phyloP scores from a whole-genome alignment of 495 filamentous ascomycete species.

The Annulohypoxylon maeteangense region DNA sequence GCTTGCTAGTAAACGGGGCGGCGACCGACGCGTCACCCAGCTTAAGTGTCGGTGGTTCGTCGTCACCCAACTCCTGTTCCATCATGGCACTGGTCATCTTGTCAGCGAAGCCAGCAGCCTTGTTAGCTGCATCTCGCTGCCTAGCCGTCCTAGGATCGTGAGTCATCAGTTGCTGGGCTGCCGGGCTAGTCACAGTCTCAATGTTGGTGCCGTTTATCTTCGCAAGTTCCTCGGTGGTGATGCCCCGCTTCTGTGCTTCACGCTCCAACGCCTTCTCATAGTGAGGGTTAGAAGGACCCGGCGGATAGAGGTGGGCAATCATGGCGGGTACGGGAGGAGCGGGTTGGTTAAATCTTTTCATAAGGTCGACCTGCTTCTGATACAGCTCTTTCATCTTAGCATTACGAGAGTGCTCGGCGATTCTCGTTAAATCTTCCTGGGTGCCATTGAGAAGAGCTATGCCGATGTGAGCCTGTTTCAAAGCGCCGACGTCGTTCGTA shows the following conservation, averaged over 20 bases:
- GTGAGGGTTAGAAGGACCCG: conserved; percentile 91
- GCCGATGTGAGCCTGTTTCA: conserved; percentile 98
- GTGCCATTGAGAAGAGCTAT: conserved; percentile 96
- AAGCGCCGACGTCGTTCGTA: conserved; percentile 96
- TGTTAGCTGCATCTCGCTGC: conserved; percentile 71
- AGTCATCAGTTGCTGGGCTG: conserved; percentile 74
- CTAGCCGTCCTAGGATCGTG: conserved; percentile 64
- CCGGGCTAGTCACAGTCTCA: conserved; percentile 75
- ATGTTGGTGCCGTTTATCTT: conserved; percentile 54
- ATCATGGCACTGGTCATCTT: conserved; percentile 89
- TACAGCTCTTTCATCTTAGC: conserved; percentile 99
- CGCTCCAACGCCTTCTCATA: conserved; percentile 91
- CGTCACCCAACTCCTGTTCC: conserved; percentile 87
- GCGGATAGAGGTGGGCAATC: conserved; percentile 95
- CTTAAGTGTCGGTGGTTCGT: conserved; percentile 95
- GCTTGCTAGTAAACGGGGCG: conserved; percentile 96
- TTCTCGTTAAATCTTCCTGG: conserved; percentile 86
- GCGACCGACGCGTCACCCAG: conserved; percentile 97
- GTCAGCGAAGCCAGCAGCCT: conserved; percentile 83
- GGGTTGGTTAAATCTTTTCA: conserved; percentile 93
- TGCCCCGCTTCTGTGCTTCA: conserved; percentile 79
- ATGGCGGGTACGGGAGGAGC: conserved; percentile 85
- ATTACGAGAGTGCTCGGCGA: conserved; percentile 89
- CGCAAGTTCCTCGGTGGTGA: conserved; percentile 55
- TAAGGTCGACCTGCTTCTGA: conserved; percentile 91